A percentile compares a stretch with the other conserved stretches of the same genome.
phyloP scores from a whole-genome alignment of 1,284 basidiomycete species.

The Somion occarium region DNA sequence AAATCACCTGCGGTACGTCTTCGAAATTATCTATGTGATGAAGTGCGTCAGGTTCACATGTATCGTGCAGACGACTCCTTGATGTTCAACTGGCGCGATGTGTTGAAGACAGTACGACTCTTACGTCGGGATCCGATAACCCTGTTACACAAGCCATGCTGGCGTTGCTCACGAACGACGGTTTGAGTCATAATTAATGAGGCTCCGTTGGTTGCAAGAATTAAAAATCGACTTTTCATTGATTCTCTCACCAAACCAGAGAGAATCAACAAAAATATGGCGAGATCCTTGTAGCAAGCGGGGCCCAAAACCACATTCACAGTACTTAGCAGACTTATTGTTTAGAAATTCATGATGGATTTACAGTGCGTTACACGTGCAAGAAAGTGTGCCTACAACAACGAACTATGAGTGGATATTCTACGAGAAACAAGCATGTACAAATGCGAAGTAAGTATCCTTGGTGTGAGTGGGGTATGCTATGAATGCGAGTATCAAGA shows the following conservation, averaged over 20 bases:
- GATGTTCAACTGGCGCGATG: constrained; percentile 64
- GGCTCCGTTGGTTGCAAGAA: no score
- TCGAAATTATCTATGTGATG: constrained; percentile 1
- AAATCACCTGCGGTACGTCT: constrained; percentile 75
- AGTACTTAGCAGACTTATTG: no score
- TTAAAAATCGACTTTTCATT: no score
- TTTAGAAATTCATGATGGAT: no score
- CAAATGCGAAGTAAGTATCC: neutral
- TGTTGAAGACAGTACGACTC: constrained; percentile 47
- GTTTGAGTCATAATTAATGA: constrained; percentile 30
- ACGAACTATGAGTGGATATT: neutral
- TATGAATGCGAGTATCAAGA: neutral
- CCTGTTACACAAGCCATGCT: constrained; percentile 68
- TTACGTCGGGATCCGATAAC: constrained; percentile 46
- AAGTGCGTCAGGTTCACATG: neutral
- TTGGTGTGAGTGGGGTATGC: neutral
- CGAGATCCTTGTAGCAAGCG: no score
- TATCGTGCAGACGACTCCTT: constrained; percentile 49
- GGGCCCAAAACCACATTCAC: no score
- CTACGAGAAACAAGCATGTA: neutral
- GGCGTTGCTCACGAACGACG: constrained; percentile 61
- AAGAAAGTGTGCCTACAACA: no score
- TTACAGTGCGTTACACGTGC: no score
- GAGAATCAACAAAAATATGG: no score
- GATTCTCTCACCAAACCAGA: no score